phyloP scores from a whole-genome alignment of 352 stramenopile species.

The Elongisporangium senticosum region DNA sequence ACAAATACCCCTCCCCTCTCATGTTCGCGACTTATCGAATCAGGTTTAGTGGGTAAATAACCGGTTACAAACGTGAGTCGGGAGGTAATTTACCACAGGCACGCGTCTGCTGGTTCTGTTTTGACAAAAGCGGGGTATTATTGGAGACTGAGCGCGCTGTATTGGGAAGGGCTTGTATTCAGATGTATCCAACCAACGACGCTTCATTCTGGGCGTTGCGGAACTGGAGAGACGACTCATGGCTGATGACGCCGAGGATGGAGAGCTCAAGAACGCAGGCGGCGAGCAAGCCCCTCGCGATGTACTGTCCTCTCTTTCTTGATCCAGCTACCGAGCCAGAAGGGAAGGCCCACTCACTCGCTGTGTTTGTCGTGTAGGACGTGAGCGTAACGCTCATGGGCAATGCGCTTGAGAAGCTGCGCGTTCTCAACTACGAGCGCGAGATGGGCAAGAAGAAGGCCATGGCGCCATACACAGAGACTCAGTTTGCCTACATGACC shows the following conservation, averaged over 20 bases:
- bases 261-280: constrained; percentile 1
- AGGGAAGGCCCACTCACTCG: not conserved
- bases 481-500: constrained; percentile 60
- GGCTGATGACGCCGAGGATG: not conserved
- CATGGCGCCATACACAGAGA: constrained; percentile 62
- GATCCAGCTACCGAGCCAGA: not conserved
- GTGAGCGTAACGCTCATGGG: constrained; percentile 76
- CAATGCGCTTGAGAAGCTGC: constrained; percentile 81
- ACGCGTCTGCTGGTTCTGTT: not conserved
- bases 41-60: not conserved
- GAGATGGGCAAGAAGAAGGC: constrained; percentile 74
- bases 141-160: not conserved
- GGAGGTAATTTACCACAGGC: not conserved
- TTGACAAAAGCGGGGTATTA: not conserved
- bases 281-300: not conserved
- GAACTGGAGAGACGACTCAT: not conserved
- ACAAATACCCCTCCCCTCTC: not conserved
- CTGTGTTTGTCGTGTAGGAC: constrained; percentile 31
- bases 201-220: not conserved
- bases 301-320: not conserved
- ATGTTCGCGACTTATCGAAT: not conserved
- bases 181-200: not conserved
- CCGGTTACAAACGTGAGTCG: not conserved
- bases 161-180: not conserved
- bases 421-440: constrained; percentile 71